Evolutionary conservation across 768 basidiomycete species (phyloP), one percentile per base, ranked within the genome.

Genomic region (Myochromella boudieri): DNA sequence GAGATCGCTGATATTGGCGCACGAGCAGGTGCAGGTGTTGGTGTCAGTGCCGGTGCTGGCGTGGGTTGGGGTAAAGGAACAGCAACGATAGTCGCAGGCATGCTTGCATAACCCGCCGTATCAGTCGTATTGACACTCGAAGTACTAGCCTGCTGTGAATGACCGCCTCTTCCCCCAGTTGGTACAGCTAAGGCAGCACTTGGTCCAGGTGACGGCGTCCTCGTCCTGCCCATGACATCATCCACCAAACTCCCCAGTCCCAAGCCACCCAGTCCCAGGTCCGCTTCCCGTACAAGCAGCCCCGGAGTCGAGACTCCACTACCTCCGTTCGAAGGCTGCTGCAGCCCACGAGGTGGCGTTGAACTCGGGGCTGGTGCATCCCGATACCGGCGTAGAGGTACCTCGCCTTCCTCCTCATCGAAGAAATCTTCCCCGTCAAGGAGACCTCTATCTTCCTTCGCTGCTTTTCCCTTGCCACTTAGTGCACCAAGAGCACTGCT

Each of bases 351-450:
- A 7, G 15, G 14, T 18, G 31, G 6, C 1, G 17, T 10, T 3
- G 20, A 22, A 2, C 20, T 22, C 9, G 9, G n/a, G 12, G 6
- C 9, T 6, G 15, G 24, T 7, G 33, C 25, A 17, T 47, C 41
- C n/a, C 42, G 17, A 26, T 48, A 48, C n/a, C 34, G 28, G 14
- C 34, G 36, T 36, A 48, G 11, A 4, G 34, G n/a, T 6, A 49
- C 12, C 0, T 17, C 36, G 0, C 44, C 46, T 4, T 32, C 51
- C 1, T 42, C 47, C 11, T 49, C 52, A 7, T 53, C 52, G 15
- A 45, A 53, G 43, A 53, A 53, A 36, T 53, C 52, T 36, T 53
- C 52, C 3, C 52, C 52, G 7, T 53, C 52, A 3, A 53, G 25
- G 20, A 53, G 22, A 1, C 52, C 39, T 3, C 52, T 8, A 8